Evolutionary conservation across 2,329 filamentous ascomycete genomes (phyloP), one percentile per base, ranked within the genome.

Genomic region (Xylariaceae sp.): DNA sequence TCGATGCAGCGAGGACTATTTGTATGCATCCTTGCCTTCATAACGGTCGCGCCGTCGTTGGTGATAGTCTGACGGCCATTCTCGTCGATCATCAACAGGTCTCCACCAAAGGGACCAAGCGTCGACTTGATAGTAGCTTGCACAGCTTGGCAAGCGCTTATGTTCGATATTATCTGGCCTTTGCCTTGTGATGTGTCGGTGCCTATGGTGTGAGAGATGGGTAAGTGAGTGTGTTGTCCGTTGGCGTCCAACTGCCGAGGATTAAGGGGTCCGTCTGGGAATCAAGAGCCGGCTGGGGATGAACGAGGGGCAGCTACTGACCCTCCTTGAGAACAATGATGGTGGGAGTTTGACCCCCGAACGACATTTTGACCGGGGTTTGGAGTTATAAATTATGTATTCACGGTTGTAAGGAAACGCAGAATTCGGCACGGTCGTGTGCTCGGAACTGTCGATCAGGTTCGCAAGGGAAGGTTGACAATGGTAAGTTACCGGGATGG

Each of bases 251-350:
- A 49, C 47, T 18, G 47, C 17, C 7, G 9, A 9, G 17, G 18
- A 47, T 53, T 11, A 13, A 51, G 44, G 42, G 39, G 15, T 10
- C 30, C 4, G 13, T 9, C 11, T 5, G 42, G 2, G 37, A 42
- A 30, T 5, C 4, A 4, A 30, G 23, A 30, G 5, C 47, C 2
- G 37, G 30, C 17, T 64, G 53, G 54, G 51, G 53, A 51, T 58
- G 55, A 54, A 58, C 65, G 66, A 65, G 70, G 68, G 67, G 68
- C 70, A 66, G 68, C 62, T 68, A 82, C 88, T 75, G 74, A 95
- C 92, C 92, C 83, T 97, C 93, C 81, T 94, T 95, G 73, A 97
- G 86, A 81, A 97, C 92, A 77, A 97, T 91, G 76, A 97, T 97
- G 70, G 93, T 97, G 76, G 93, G 93, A 74, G 93, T 94, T 79